Percentiles rank a stretch among this genome's conserved stretches.
Evolutionary conservation across 352 stramenopile genomes (phyloP).

Genomic region (Phytophthora fragariae): DNA sequence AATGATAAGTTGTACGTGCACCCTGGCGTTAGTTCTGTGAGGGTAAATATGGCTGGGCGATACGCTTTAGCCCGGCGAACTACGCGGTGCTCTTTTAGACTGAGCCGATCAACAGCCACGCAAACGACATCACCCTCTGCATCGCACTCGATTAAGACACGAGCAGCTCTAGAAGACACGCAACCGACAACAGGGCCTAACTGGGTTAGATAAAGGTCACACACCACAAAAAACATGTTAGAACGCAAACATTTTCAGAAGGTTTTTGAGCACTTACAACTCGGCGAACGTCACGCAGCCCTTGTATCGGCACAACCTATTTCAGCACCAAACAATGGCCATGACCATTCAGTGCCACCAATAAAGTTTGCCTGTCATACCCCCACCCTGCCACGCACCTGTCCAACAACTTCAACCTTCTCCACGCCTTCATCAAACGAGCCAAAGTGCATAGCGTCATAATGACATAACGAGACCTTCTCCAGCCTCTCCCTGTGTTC

Average conservation of each 20-base stretch:
- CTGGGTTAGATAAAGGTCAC: conserved; percentile 19
- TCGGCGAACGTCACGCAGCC: conserved; percentile 10
- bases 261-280: conserved; percentile 15
- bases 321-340: not conserved
- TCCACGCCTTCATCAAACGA: conserved; percentile 20
- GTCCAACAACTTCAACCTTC: conserved; percentile 36
- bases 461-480: conserved; percentile 35
- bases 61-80: conserved; percentile 17
- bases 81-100: conserved; percentile 17
- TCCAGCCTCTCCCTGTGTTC: conserved; percentile 15
- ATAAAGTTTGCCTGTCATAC: not conserved
- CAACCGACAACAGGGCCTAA: conserved; percentile 57
- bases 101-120: conserved; percentile 48
- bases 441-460: conserved; percentile 47
- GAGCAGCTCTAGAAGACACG: conserved; percentile 38
- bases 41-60: conserved; percentile 39
- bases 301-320: conserved; percentile 29
- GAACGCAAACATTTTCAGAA: not conserved
- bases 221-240: conserved; percentile 3
- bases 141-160: conserved; percentile 56
- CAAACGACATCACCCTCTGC: conserved; percentile 46
- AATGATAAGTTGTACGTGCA: conserved; percentile 52
- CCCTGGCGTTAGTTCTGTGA: conserved; percentile 42
- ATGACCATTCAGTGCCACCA: not conserved
- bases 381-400: conserved; percentile 2